A percentile compares a stretch with the other conserved stretches of the same genome.
Conservation (phyloP, 148 eudicot species). For the Heliosperma pusillum region DNA sequence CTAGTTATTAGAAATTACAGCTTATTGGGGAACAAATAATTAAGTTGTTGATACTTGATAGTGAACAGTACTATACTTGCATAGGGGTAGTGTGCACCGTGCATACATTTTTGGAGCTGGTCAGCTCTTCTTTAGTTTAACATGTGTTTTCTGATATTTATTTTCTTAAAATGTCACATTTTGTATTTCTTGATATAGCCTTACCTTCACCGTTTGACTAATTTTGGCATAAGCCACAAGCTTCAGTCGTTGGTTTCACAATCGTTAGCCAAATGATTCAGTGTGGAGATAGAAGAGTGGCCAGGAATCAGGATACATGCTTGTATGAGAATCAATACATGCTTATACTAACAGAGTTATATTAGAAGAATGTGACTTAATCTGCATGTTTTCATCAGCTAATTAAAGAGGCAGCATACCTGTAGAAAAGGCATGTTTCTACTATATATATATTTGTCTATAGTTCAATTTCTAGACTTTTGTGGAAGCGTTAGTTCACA, state of each 20-base stretch:
- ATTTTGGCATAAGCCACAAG: not conserved
- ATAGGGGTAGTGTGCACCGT: no score
- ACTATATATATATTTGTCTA: no score
- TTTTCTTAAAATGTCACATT: not conserved
- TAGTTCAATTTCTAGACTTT: no score
- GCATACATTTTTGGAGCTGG: not conserved
- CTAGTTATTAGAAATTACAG: not conserved
- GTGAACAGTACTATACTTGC: no score
- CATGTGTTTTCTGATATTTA: not conserved
- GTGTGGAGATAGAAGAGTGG: not conserved
- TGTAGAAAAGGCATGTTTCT: no score
- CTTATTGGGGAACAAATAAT: not conserved
- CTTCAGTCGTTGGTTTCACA: conserved; percentile 2
- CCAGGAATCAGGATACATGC: no score
- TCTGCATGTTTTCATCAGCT: no score
- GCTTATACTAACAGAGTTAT: no score
- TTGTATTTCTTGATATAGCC: not conserved
- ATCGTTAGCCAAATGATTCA: not conserved
- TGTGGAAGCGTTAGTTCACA: no score
- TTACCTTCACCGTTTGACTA: not conserved
- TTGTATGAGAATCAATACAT: no score
- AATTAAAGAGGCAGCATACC: no score
- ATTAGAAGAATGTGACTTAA: no score
- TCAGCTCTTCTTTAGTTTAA: not conserved
- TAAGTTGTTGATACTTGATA: not conserved